Evolutionary conservation across 2,329 filamentous ascomycete genomes (phyloP).

Genomic region (Xylaria hypoxylon): DNA sequence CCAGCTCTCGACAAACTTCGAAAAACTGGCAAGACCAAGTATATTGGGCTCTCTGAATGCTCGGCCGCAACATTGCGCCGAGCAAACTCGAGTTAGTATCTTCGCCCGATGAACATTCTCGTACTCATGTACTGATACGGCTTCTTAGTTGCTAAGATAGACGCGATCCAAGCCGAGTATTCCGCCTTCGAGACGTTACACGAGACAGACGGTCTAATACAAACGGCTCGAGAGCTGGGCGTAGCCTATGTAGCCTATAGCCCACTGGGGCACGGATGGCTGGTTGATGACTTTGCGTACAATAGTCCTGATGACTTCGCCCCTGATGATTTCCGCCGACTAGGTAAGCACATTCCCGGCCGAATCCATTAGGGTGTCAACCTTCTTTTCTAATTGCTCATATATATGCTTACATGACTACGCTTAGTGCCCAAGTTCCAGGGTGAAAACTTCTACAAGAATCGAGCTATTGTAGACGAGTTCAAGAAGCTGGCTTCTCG

Average conservation of each 20-base stretch:
- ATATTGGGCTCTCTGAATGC: slow-evolving; percentile 10
- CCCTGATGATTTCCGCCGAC: slow-evolving; percentile 10
- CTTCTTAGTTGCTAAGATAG: slow-evolving; percentile 13
- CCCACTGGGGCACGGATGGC: slow-evolving; percentile 7
- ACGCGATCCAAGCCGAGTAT: slow-evolving; percentile 10
- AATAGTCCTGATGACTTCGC: slow-evolving; percentile 11
- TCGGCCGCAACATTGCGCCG: slow-evolving; percentile 1
- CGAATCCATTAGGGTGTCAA: too few relatives aligned
- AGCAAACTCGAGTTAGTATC: slow-evolving; percentile 6
- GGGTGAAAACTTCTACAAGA: slow-evolving; percentile 17
- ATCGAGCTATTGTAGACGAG: slow-evolving; percentile 2
- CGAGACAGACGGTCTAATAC: slow-evolving; percentile 3
- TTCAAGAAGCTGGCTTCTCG: slow-evolving; percentile 8
- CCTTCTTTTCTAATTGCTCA: too few relatives aligned
- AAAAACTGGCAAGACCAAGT: slow-evolving; percentile 10
- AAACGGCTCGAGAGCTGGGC: slow-evolving; percentile 1
- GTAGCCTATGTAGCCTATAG: slow-evolving; percentile 11
- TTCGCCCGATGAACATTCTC: background rate
- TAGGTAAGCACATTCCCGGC: background rate
- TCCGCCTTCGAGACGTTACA: slow-evolving; percentile 11
- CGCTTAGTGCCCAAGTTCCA: slow-evolving; percentile 7
- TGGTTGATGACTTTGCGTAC: slow-evolving; percentile 6
- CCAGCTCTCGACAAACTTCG: slow-evolving; percentile 11
- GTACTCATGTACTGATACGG: background rate
- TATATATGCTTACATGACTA: slow-evolving; percentile 1